A percentile compares a stretch with the other conserved stretches of the same genome.
phyloP scores from a whole-genome alignment of 306 rosid species.

The Astragalus membranaceus region DNA sequence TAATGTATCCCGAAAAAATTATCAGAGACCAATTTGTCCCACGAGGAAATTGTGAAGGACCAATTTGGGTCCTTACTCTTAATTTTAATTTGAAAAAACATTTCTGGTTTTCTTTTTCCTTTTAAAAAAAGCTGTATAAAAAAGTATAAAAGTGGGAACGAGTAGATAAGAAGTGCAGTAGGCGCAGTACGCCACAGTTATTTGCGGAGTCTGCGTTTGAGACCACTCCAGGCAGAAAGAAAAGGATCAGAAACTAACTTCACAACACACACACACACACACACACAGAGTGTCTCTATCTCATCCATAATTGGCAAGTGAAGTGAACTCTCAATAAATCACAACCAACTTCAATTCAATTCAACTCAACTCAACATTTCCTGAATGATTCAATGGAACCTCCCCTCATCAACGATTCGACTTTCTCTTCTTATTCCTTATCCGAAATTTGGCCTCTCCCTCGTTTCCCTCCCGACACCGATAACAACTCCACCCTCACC shows the following conservation, averaged over 20 bases:
- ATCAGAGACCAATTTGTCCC: too few species aligned
- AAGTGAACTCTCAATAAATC: neutral
- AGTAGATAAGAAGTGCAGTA: neutral
- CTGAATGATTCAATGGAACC: conserved; percentile 62
- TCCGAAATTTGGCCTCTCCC: conserved; percentile 73
- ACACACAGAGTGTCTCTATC: neutral
- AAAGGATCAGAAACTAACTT: neutral
- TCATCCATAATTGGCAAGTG: neutral
- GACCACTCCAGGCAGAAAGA: neutral
- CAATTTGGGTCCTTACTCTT: too few species aligned
- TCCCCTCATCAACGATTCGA: conserved; percentile 60
- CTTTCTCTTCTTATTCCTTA: conserved; percentile 70
- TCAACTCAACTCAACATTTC: neutral
- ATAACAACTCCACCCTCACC: conserved; percentile 52
- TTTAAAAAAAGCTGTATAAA: neutral
- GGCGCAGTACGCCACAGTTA: neutral
- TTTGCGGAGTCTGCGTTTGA: neutral
- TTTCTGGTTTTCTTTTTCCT: neutral
- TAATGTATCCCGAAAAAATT: too few species aligned
- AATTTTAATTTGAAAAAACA: too few species aligned
- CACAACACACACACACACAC: neutral
- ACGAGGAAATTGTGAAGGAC: too few species aligned
- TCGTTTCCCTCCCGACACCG: conserved; percentile 26
- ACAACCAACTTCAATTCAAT: neutral
- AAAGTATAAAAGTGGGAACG: neutral